Conservation (phyloP, 2,329 filamentous ascomycete species). For the Hirsutella thompsonii region DNA sequence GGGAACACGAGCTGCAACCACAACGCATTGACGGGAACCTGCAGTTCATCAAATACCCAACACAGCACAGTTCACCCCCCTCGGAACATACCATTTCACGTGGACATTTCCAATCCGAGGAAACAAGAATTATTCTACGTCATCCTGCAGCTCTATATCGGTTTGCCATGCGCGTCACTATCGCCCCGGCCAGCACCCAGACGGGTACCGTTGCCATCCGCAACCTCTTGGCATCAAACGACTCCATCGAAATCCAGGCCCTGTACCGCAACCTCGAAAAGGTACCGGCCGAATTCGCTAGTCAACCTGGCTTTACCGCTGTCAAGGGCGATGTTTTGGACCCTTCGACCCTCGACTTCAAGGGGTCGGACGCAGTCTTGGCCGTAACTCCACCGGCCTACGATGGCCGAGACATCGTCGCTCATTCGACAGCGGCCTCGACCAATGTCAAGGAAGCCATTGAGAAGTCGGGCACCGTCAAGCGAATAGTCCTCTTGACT, state of each 20-base stretch:
- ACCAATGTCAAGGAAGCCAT: slow-evolving; percentile 16
- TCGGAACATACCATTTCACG: too few relatives aligned
- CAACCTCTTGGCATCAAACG: slow-evolving; percentile 11
- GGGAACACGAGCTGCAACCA: too few relatives aligned
- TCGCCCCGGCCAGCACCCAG: slow-evolving; percentile 19
- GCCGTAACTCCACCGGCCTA: slow-evolving; percentile 17
- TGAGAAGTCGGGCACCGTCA: slow-evolving; percentile 12
- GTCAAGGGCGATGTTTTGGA: slow-evolving; percentile 16
- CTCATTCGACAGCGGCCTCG: slow-evolving; percentile 9
- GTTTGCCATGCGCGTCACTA: slow-evolving; percentile 13
- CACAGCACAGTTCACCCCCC: too few relatives aligned
- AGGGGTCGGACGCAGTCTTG: slow-evolving; percentile 15
- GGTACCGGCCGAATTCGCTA: slow-evolving; percentile 15
- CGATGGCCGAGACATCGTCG: slow-evolving; percentile 12
- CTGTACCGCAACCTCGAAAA: slow-evolving; percentile 16
- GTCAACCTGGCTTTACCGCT: slow-evolving; percentile 12
- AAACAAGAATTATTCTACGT: background rate
- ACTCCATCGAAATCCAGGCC: slow-evolving; percentile 9
- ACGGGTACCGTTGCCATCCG: slow-evolving; percentile 17
- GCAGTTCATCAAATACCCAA: too few relatives aligned
- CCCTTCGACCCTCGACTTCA: slow-evolving; percentile 15
- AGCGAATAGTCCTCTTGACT: slow-evolving; percentile 16
- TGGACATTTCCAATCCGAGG: too few relatives aligned
- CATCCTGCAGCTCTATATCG: background rate
- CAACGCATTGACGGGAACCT: too few relatives aligned